Percentiles rank a stretch among this genome's conserved stretches.
Evolutionary conservation across 2,329 filamentous ascomycete species (phyloP).

Genomic region (Pseudopithomyces chartarum): DNA sequence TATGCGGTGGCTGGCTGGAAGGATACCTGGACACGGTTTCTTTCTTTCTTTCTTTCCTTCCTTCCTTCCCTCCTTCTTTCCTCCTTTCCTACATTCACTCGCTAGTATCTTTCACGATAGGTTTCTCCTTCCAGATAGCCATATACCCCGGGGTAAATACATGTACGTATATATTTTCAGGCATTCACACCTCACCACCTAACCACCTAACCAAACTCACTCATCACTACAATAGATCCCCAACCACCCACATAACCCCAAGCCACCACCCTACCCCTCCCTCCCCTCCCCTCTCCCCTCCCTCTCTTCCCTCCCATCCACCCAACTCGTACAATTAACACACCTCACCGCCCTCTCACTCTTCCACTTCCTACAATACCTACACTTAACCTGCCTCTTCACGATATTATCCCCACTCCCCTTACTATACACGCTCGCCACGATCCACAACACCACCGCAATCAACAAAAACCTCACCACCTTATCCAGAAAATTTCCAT

Average conservation of each 20-base stretch:
- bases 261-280: not conserved
- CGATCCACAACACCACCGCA: constrained; percentile 67
- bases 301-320: constrained; percentile 59
- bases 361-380: constrained; percentile 67
- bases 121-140: not conserved
- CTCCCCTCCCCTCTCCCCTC: not conserved
- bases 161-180: too few relatives aligned
- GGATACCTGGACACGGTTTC: too few relatives aligned
- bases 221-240: not conserved
- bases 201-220: too few relatives aligned
- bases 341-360: constrained; percentile 66
- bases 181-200: too few relatives aligned
- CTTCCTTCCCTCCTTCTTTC: too few relatives aligned
- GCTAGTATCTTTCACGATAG: not conserved
- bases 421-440: constrained; percentile 67
- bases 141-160: not conserved
- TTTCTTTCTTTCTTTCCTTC: too few relatives aligned
- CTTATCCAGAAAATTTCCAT: constrained; percentile 71
- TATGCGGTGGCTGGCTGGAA: too few relatives aligned
- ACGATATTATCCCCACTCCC: constrained; percentile 70
- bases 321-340: constrained; percentile 63
- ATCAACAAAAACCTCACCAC: constrained; percentile 69
- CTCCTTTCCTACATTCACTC: not conserved
- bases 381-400: constrained; percentile 71
- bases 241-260: too few relatives aligned